Percentiles rank a stretch among this genome's conserved stretches.
phyloP scores from a whole-genome alignment of 202 grass and related monocot genomes.

The Eragrostis tef region DNA sequence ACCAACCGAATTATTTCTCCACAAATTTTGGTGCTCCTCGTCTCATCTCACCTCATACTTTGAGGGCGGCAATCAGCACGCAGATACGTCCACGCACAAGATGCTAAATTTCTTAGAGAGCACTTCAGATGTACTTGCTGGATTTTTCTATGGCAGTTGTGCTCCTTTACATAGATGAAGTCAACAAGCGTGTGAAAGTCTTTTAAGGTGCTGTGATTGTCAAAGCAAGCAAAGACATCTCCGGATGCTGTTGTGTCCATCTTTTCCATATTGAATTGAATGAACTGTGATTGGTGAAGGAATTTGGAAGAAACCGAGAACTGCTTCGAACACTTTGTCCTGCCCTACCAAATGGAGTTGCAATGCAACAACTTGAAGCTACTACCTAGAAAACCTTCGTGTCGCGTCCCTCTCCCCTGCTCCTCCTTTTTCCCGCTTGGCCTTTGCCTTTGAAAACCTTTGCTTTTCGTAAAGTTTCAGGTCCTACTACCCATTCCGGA shows the following conservation, averaged over 20 bases:
- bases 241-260: neutral
- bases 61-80: neutral
- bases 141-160: neutral
- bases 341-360: slow-evolving; percentile 34
- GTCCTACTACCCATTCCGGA: slow-evolving; percentile 21
- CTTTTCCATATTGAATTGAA: slow-evolving; percentile 6
- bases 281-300: neutral
- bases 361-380: neutral
- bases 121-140: neutral
- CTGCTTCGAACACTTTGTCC: neutral
- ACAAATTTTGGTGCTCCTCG: slow-evolving; percentile 30
- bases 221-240: slow-evolving; percentile 37
- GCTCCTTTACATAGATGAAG: slow-evolving; percentile 18
- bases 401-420: slow-evolving; percentile 4
- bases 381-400: slow-evolving; percentile 1
- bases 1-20: slow-evolving; percentile 56
- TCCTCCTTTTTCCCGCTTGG: neutral
- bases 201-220: neutral
- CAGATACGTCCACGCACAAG: slow-evolving; percentile 30
- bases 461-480: slow-evolving; percentile 51
- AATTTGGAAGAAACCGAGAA: slow-evolving; percentile 24
- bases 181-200: slow-evolving; percentile 15
- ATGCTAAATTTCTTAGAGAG: neutral
- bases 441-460: slow-evolving; percentile 22
- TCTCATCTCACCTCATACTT: neutral